Evolutionary conservation across 257 asterid species (phyloP).

Genomic region (Scutellaria baicalensis): DNA sequence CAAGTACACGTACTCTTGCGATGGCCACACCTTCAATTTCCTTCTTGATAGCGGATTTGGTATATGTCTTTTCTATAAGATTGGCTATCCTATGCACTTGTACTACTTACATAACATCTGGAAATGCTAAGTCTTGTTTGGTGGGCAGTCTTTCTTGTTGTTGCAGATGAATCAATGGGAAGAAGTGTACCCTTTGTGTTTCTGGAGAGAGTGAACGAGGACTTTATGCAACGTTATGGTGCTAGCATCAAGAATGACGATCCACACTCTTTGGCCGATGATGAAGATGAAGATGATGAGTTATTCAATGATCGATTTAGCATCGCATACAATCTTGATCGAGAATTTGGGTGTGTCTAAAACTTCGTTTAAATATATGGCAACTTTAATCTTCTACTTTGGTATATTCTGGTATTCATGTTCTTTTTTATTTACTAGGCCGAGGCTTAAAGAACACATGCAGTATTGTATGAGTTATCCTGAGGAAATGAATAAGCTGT

Average conservation of each 20-base stretch:
- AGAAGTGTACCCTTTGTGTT: constrained; percentile 91
- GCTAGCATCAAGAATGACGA: constrained; percentile 62
- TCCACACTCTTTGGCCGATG: constrained; percentile 78
- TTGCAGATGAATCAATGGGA: constrained; percentile 91
- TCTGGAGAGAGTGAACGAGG: constrained; percentile 95
- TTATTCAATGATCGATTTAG: constrained; percentile 88
- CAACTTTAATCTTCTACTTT: too few relatives aligned
- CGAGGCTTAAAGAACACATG: too few relatives aligned
- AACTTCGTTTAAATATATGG: not conserved
- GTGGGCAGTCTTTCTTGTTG: constrained; percentile 83
- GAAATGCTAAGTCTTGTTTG: not conserved
- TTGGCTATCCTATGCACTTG: not conserved
- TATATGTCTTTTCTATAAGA: constrained; percentile 19
- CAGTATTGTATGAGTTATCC: too few relatives aligned
- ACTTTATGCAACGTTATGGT: constrained; percentile 71
- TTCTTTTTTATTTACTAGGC: too few relatives aligned
- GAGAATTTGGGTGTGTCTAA: constrained; percentile 82
- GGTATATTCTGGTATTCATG: too few relatives aligned
- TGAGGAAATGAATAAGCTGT: too few relatives aligned
- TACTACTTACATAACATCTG: not conserved
- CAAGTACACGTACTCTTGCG: constrained; percentile 98
- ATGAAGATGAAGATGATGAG: constrained; percentile 68
- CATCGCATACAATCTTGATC: constrained; percentile 93
- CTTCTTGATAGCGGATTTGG: constrained; percentile 89
- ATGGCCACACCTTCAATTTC: constrained; percentile 95